Conservation (phyloP, 192 early-diverging fungal genomes). For the Coemansia sp. region DNA sequence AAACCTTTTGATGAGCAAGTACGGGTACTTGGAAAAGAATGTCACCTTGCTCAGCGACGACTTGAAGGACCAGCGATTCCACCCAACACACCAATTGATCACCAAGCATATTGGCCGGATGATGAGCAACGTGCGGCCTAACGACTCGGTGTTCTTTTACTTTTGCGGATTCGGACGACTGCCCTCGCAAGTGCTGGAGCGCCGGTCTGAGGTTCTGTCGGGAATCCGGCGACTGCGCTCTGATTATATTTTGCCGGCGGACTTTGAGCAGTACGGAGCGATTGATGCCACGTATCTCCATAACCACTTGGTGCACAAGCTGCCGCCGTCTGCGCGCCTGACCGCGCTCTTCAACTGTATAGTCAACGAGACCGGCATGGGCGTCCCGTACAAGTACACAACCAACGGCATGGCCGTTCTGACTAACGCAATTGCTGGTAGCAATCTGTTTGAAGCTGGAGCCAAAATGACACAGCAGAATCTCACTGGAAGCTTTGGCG, state of each 20-base stretch:
- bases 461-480: slow-evolving; percentile 14
- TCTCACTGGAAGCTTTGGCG: slow-evolving; percentile 33
- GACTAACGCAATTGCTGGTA: slow-evolving; percentile 45
- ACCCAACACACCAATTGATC: slow-evolving; percentile 61
- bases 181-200: slow-evolving; percentile 31
- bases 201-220: slow-evolving; percentile 30
- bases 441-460: slow-evolving; percentile 44
- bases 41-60: slow-evolving; percentile 73
- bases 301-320: slow-evolving; percentile 59
- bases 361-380: slow-evolving; percentile 67
- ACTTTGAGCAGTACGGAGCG: slow-evolving; percentile 68
- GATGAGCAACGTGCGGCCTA: slow-evolving; percentile 64
- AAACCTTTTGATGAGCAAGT: slow-evolving; percentile 59
- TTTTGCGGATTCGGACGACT: slow-evolving; percentile 74
- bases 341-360: slow-evolving; percentile 77
- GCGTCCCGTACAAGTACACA: slow-evolving; percentile 62
- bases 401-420: slow-evolving; percentile 41
- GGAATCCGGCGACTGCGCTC: slow-evolving; percentile 60
- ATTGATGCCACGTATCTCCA: slow-evolving; percentile 73
- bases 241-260: slow-evolving; percentile 75
- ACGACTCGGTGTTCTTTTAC: slow-evolving; percentile 78
- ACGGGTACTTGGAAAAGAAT: slow-evolving; percentile 60
- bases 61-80: slow-evolving; percentile 44
- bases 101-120: slow-evolving; percentile 69
- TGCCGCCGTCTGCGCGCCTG: slow-evolving; percentile 71